Percentiles rank a stretch among this genome's conserved stretches.
Conservation (phyloP, 2,329 filamentous ascomycete genomes). For the Didymella sp. region DNA sequence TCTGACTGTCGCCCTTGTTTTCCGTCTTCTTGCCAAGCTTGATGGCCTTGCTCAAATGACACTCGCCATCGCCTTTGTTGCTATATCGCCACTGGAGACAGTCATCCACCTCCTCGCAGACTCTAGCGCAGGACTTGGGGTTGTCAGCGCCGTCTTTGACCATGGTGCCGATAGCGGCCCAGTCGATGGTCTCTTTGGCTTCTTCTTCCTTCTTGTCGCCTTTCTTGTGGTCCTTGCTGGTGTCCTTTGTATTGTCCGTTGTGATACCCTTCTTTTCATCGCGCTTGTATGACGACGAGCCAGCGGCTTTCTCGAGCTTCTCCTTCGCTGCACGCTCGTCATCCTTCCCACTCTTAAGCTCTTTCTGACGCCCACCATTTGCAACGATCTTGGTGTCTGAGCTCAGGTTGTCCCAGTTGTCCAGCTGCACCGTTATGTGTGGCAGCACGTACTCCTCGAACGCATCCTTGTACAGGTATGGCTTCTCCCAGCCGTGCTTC, state of each 20-base stretch:
- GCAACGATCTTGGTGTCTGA: constrained; percentile 29
- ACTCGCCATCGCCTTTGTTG: constrained; percentile 37
- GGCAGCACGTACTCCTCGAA: constrained; percentile 43
- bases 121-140: constrained; percentile 33
- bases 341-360: constrained; percentile 12
- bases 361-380: constrained; percentile 24
- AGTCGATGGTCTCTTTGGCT: constrained; percentile 10
- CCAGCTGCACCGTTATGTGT: constrained; percentile 34
- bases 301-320: constrained; percentile 20
- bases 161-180: constrained; percentile 5
- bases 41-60: constrained; percentile 43
- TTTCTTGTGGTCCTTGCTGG: not conserved
- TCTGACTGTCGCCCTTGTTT: constrained; percentile 24
- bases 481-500: constrained; percentile 40
- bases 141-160: constrained; percentile 35
- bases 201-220: constrained; percentile 10
- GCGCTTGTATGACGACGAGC: not conserved
- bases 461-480: constrained; percentile 45
- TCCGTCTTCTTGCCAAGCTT: constrained; percentile 32
- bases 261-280: constrained; percentile 1
- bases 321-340: constrained; percentile 14
- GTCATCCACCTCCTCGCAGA: constrained; percentile 38
- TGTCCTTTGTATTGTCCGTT: constrained; percentile 7
- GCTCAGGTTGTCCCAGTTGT: constrained; percentile 47
- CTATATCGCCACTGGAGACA: constrained; percentile 50